Percentiles rank a stretch among this genome's conserved stretches.
Evolutionary conservation across 2,329 filamentous ascomycete species (phyloP).

Genomic region (Diplocarpon rosae): DNA sequence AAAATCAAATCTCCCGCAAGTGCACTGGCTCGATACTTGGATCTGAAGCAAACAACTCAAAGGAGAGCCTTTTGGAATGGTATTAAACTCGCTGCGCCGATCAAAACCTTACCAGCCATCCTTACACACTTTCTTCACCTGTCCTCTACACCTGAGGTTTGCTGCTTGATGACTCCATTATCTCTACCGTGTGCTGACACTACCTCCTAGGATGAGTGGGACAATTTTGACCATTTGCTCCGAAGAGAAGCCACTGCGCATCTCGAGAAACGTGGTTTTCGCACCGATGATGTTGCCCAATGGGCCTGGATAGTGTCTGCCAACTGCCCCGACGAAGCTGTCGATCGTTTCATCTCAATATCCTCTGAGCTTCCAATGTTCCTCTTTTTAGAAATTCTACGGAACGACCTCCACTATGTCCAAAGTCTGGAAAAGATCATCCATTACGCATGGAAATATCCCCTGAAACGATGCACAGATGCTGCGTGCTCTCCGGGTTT

Average conservation of each 20-base stretch:
- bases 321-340: conserved; percentile 13
- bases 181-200: neutral
- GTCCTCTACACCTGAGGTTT: conserved; percentile 6
- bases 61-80: conserved; percentile 9
- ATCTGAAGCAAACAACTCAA: conserved; percentile 6
- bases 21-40: conserved; percentile 14
- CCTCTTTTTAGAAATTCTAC: conserved; percentile 21
- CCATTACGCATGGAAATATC: conserved; percentile 4
- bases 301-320: conserved; percentile 24
- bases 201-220: neutral
- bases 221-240: neutral
- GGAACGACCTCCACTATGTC: conserved; percentile 14
- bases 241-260: neutral
- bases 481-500: neutral
- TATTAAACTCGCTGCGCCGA: neutral
- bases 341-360: conserved; percentile 17
- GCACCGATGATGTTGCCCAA: conserved; percentile 16
- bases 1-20: neutral
- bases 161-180: neutral
- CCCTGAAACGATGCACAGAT: neutral
- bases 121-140: conserved; percentile 11
- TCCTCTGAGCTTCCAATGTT: conserved; percentile 14
- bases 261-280: conserved; percentile 12
- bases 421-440: conserved; percentile 8
- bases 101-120: conserved; percentile 9